Conservation (phyloP, 1,139 yeast species). For the Entelexis paramagnoliae region DNA sequence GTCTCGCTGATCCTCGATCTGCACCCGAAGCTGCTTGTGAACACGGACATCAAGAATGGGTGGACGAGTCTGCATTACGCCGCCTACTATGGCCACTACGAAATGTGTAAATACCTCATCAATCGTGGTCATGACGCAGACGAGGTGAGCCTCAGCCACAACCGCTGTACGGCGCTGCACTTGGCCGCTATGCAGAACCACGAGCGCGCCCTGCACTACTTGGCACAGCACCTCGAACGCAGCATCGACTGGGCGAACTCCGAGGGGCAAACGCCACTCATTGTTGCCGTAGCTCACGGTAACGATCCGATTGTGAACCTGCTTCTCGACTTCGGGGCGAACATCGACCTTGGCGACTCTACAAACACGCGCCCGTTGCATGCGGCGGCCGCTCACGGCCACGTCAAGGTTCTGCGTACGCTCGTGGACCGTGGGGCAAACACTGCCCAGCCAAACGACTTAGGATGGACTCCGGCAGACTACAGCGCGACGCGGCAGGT, state of each 20-base stretch:
- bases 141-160: slow-evolving; percentile 49
- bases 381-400: slow-evolving; percentile 68
- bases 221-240: slow-evolving; percentile 70
- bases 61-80: slow-evolving; percentile 91
- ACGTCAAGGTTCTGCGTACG: slow-evolving; percentile 50
- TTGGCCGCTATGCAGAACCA: slow-evolving; percentile 58
- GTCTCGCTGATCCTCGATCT: slow-evolving; percentile 61
- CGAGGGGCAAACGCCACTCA: slow-evolving; percentile 50
- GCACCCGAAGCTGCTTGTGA: slow-evolving; percentile 67
- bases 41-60: slow-evolving; percentile 63
- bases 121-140: slow-evolving; percentile 42
- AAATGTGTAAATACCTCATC: slow-evolving; percentile 53
- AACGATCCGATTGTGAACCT: slow-evolving; percentile 60
- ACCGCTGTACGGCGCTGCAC: slow-evolving; percentile 65
- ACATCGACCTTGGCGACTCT: slow-evolving; percentile 46
- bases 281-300: slow-evolving; percentile 59
- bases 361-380: slow-evolving; percentile 73
- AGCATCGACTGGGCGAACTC: slow-evolving; percentile 51
- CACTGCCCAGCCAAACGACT: slow-evolving; percentile 42
- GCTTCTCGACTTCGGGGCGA: slow-evolving; percentile 72
- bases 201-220: slow-evolving; percentile 68
- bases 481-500: slow-evolving; percentile 33
- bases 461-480: slow-evolving; percentile 58
- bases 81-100: slow-evolving; percentile 66
- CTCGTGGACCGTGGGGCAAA: slow-evolving; percentile 46